These are phyloP conservation scores for Stipa capillata DNA, from an alignment of 176 grass and related monocot species.

Conservation along the genomic window DNA sequence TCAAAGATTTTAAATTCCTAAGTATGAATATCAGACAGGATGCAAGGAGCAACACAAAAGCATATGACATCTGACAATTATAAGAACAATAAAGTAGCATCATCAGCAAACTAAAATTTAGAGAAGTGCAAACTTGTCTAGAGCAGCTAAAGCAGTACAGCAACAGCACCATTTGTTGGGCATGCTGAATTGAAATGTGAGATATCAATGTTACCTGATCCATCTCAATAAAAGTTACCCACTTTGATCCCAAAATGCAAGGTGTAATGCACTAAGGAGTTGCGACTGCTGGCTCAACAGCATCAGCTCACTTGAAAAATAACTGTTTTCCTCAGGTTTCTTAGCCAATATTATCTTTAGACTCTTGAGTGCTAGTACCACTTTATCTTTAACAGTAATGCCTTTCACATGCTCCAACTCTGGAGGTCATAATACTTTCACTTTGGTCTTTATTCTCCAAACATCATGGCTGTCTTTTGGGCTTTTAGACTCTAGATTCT, in stretches of 20 bases:
- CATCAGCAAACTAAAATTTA: slow-evolving; percentile 11
- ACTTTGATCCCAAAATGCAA: slow-evolving; percentile 59
- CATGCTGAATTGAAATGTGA: slow-evolving; percentile 15
- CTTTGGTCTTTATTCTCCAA: slow-evolving; percentile 52
- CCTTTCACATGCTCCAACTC: slow-evolving; percentile 54
- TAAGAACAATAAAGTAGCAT: background rate
- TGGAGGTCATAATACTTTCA: slow-evolving; percentile 50
- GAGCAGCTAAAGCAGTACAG: background rate
- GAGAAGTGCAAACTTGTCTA: slow-evolving; percentile 6
- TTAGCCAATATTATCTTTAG: slow-evolving; percentile 70
- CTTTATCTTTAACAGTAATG: slow-evolving; percentile 47
- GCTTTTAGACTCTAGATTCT: slow-evolving; percentile 59
- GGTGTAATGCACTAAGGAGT: slow-evolving; percentile 35
- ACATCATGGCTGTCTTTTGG: slow-evolving; percentile 62
- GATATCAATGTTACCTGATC: slow-evolving; percentile 55
- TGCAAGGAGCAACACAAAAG: background rate
- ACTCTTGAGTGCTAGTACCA: slow-evolving; percentile 25
- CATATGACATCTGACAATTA: background rate
- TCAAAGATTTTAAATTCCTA: background rate
- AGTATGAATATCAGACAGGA: background rate
- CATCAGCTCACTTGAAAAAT: slow-evolving; percentile 46
- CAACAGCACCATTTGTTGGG: background rate
- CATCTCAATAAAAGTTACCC: slow-evolving; percentile 33
- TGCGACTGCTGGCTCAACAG: slow-evolving; percentile 39
- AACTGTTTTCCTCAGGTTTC: slow-evolving; percentile 65